These are phyloP conservation scores for Hyparrhenia diplandra DNA, from an alignment of 176 grass and related monocot species.

Conservation along the genomic window DNA sequence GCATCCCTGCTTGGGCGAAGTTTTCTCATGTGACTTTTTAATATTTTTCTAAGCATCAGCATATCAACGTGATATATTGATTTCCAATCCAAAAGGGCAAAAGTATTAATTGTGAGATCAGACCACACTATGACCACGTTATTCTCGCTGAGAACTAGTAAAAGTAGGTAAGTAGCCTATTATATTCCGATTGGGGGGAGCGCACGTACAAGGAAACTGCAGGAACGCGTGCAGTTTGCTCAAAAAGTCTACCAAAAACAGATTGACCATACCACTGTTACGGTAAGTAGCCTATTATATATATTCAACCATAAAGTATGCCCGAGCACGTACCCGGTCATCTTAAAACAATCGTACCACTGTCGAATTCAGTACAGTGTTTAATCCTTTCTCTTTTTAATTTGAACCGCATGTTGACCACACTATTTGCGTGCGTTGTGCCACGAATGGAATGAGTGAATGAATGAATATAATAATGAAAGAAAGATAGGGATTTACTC, in stretches of 20 bases:
- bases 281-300: too few relatives aligned
- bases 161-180: too few relatives aligned
- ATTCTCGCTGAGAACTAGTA: background rate
- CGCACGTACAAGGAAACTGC: background rate
- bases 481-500: background rate
- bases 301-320: too few relatives aligned
- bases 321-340: background rate
- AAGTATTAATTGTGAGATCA: background rate
- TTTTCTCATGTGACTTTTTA: too few relatives aligned
- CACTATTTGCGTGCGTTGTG: background rate
- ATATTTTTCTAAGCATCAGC: background rate
- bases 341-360: background rate
- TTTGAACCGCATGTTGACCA: background rate
- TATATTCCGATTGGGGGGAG: background rate
- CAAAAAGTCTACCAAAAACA: too few relatives aligned
- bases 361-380: background rate
- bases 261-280: too few relatives aligned
- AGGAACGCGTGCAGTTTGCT: background rate
- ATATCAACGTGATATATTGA: background rate
- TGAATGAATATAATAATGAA: background rate
- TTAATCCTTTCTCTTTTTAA: too few relatives aligned
- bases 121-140: background rate
- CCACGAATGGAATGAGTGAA: background rate
- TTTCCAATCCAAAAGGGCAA: background rate
- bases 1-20: too few relatives aligned